phyloP scores from a whole-genome alignment of 164 flowering plant genomes.

The Stephania cephalantha region DNA sequence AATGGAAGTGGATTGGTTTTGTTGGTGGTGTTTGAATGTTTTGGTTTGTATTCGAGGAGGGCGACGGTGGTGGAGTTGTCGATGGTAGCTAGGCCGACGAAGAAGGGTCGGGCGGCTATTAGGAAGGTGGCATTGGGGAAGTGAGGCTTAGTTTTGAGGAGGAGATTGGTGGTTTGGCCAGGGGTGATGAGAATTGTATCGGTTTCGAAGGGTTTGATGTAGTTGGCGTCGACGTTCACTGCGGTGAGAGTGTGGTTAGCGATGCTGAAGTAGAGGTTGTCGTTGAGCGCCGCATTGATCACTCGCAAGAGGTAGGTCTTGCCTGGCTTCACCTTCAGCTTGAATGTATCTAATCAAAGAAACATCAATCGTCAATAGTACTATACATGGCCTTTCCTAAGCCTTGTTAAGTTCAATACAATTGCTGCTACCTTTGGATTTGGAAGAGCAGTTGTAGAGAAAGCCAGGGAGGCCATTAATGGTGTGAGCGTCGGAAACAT shows the following conservation, averaged over 20 bases:
- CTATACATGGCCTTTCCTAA: background rate
- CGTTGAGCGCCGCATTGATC: constrained; percentile 24
- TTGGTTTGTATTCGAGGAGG: constrained; percentile 8
- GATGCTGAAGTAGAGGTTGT: background rate
- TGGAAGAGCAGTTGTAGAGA: constrained; percentile 56
- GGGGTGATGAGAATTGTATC: constrained; percentile 51
- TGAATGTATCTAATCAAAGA: constrained; percentile 48
- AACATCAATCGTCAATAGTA: background rate
- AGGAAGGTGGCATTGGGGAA: constrained; percentile 43
- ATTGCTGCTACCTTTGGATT: constrained; percentile 8
- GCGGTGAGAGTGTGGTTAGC: constrained; percentile 29
- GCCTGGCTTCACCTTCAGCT: constrained; percentile 59
- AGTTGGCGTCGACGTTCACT: constrained; percentile 63
- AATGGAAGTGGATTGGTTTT: background rate
- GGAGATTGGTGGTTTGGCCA: constrained; percentile 74
- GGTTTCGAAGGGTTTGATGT: constrained; percentile 61
- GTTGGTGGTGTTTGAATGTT: background rate
- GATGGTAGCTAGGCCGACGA: constrained; percentile 49
- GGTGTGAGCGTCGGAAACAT: constrained; percentile 70
- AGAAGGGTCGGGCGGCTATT: constrained; percentile 61
- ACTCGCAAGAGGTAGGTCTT: constrained; percentile 70
- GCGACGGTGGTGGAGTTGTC: constrained; percentile 61
- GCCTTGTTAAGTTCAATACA: too few relatives aligned
- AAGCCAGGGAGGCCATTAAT: constrained; percentile 78
- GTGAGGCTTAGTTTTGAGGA: constrained; percentile 45